Conservation (phyloP, 305 asterid species). For the Solanum hybrid region DNA sequence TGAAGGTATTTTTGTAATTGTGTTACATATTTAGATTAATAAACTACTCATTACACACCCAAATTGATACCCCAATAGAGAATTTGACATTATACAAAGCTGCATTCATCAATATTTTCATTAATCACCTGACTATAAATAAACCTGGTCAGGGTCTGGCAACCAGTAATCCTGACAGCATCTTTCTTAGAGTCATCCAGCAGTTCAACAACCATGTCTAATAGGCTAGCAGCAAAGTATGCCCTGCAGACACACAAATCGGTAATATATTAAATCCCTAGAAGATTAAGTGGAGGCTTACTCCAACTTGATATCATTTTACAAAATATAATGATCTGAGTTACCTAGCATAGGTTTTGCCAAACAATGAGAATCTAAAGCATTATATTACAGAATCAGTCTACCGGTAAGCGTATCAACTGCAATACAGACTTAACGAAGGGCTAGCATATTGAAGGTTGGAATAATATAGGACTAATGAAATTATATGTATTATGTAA, state of each 20-base stretch:
- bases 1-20: background rate
- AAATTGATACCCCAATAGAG: background rate
- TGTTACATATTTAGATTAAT: background rate
- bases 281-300: background rate
- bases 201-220: conserved; percentile 60
- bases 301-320: background rate
- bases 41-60: background rate
- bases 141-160: conserved; percentile 66
- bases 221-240: conserved; percentile 61
- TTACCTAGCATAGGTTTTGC: background rate
- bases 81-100: background rate
- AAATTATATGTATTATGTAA: background rate
- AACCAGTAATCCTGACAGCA: conserved; percentile 55
- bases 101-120: background rate
- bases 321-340: background rate
- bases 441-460: background rate
- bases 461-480: background rate
- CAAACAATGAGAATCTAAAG: background rate
- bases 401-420: background rate
- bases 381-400: background rate
- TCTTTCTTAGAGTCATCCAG: conserved; percentile 68
- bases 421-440: background rate
- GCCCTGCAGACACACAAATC: conserved; percentile 53
- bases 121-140: conserved; percentile 73
- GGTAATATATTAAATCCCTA: conserved; percentile 1